Base-by-base conservation (phyloP, 306 rosid species). In the Corylus americana region DNA sequence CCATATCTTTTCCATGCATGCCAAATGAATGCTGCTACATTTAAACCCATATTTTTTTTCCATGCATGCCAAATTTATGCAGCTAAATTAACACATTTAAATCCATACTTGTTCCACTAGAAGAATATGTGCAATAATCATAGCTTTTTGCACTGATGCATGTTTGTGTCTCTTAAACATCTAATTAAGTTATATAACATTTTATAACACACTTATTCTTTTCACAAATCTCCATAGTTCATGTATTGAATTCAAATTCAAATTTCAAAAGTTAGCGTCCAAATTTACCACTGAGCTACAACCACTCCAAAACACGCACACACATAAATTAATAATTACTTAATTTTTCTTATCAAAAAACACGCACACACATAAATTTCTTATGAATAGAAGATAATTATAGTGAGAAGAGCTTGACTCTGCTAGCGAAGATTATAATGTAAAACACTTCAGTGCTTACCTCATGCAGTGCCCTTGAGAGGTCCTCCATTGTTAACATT, bases 401-500 rank as follows among this genome's bases (percentile, higher is more conserved):
- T 6, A 44, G 50, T 71, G 17, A 66, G n/a, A 9, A 61, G 8
- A 35, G 22, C n/a, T 17, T 58, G 59, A 45, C 16, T 10, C 9
- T n/a, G 27, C 55, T 64, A 45, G 69, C 50, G 16, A 53, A 25
- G 54, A 66, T 5, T 3, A 49, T 37, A 18, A 49, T 37, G 13
- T 4, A 6, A 69, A 70, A 61, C 29, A 45, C 2, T 55, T 9
- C 42, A 37, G 16, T 77, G 62, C 58, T 81, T 84, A 93, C 98
- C 90, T 93, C 96, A 45, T 70, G 86, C 63, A 93, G 70, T 11
- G 98, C 93, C 78, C 87, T 93, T 11, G 98, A 89, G 57, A 91
- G 85, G 83, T 93, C 98, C 80, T 93, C 97, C 97, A 89, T 93
- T 0, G 94, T 86, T 86, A 93, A 85, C 80, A 86, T 88, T 17